Conservation (phyloP, 2,329 filamentous ascomycete genomes). For the Pseudocercospora crystallina region DNA sequence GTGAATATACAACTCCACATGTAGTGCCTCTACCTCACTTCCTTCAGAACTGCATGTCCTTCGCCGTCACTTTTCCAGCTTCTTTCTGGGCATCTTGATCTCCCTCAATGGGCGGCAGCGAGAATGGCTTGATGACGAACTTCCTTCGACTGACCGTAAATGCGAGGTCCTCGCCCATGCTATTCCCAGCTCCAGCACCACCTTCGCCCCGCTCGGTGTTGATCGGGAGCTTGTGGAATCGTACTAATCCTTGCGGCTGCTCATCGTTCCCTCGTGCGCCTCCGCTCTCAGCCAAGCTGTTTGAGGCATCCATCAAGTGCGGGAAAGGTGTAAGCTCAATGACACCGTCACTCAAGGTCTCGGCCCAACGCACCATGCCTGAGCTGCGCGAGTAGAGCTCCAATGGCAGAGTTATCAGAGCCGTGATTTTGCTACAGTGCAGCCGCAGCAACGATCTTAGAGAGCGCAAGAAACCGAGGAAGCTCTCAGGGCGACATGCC, state of each 20-base stretch:
- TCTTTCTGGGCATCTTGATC: conserved; percentile 63
- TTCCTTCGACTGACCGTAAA: conserved; percentile 84
- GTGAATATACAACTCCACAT: neutral
- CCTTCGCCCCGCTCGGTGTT: conserved; percentile 87
- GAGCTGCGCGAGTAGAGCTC: conserved; percentile 74
- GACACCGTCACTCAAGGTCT: conserved; percentile 80
- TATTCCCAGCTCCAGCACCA: conserved; percentile 60
- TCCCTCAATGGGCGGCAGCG: conserved; percentile 80
- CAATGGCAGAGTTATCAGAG: conserved; percentile 74
- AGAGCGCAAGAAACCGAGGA: conserved; percentile 78
- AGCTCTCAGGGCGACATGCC: conserved; percentile 66
- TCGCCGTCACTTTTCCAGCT: conserved; percentile 53
- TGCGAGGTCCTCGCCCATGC: conserved; percentile 79
- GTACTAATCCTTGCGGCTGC: conserved; percentile 80
- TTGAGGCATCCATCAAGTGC: conserved; percentile 57
- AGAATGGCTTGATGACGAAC: conserved; percentile 83
- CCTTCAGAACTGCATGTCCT: conserved; percentile 71
- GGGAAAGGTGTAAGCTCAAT: conserved; percentile 78
- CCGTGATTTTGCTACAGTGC: conserved; percentile 64
- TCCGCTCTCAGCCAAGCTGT: conserved; percentile 41
- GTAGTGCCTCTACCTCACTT: neutral
- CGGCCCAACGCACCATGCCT: conserved; percentile 81
- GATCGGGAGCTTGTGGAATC: conserved; percentile 77
- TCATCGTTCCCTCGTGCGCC: conserved; percentile 64
- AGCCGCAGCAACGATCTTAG: conserved; percentile 73